These are phyloP conservation scores for Smallanthus sonchifolius DNA, from an alignment of 129 eudicot genomes.

Conservation along the genomic window DNA sequence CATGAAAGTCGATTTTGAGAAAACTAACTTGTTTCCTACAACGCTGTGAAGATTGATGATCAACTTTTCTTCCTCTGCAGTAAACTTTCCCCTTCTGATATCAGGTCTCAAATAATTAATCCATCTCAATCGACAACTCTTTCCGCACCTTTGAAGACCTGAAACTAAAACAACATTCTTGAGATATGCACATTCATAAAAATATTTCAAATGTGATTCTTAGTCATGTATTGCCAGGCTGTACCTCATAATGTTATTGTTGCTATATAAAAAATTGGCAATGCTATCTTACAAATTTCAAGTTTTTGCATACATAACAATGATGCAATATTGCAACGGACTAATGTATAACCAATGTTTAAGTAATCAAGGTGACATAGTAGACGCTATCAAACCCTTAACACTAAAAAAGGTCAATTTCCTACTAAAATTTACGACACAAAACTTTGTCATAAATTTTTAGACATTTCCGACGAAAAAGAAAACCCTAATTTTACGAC, in stretches of 20 bases:
- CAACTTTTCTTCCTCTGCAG: constrained; percentile 72
- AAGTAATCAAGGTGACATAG: background rate
- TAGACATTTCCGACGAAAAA: too few species aligned
- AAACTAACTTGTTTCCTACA: constrained; percentile 83
- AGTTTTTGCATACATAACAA: background rate
- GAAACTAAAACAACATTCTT: constrained; percentile 21
- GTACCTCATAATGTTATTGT: background rate
- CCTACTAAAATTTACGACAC: too few species aligned
- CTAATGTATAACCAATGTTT: background rate
- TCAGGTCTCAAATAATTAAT: constrained; percentile 86
- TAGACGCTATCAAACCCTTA: background rate
- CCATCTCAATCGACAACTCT: constrained; percentile 84
- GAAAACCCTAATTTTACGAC: too few species aligned
- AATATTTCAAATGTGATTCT: background rate
- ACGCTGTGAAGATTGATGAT: constrained; percentile 72
- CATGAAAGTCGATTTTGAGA: background rate
- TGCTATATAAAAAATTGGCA: background rate
- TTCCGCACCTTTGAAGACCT: constrained; percentile 92
- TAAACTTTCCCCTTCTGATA: constrained; percentile 71
- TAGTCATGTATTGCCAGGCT: background rate
- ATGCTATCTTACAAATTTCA: background rate
- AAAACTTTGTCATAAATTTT: too few species aligned
- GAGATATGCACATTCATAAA: constrained; percentile 29
- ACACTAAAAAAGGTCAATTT: too few species aligned
- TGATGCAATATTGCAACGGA: background rate